These are phyloP conservation scores for Penicillium occitanis DNA, from an alignment of 2,329 filamentous ascomycete genomes.

Conservation along the genomic window DNA sequence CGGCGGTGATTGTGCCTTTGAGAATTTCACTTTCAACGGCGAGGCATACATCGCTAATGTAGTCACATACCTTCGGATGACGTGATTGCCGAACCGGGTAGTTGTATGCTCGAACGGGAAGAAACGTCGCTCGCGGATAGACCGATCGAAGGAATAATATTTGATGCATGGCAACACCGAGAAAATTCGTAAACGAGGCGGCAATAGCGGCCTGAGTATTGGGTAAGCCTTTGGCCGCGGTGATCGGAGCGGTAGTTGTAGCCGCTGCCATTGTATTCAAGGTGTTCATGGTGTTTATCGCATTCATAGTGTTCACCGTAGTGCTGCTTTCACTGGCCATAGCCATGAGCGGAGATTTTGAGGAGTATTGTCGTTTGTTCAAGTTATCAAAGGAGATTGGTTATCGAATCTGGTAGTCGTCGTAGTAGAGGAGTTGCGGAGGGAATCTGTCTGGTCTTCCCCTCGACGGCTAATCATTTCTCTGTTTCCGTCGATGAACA, in stretches of 20 bases:
- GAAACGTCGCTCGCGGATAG: slow-evolving; percentile 76
- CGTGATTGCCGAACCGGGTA: slow-evolving; percentile 80
- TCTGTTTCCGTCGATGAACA: slow-evolving; percentile 34
- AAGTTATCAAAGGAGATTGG: slow-evolving; percentile 7
- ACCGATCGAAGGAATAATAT: slow-evolving; percentile 79
- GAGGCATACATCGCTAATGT: slow-evolving; percentile 77
- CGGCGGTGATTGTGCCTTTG: slow-evolving; percentile 55
- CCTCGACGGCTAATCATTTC: slow-evolving; percentile 47
- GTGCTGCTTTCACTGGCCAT: slow-evolving; percentile 43
- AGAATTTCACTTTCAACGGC: slow-evolving; percentile 71
- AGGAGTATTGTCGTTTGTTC: slow-evolving; percentile 32
- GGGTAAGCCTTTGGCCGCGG: slow-evolving; percentile 41
- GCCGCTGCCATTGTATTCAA: slow-evolving; percentile 34
- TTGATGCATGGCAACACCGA: slow-evolving; percentile 79
- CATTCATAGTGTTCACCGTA: slow-evolving; percentile 26
- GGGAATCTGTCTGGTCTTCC: slow-evolving; percentile 43
- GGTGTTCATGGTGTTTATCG: slow-evolving; percentile 32
- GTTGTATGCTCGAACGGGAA: slow-evolving; percentile 77
- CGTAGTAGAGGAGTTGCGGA: slow-evolving; percentile 40
- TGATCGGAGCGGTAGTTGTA: slow-evolving; percentile 41
- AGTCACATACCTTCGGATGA: slow-evolving; percentile 80
- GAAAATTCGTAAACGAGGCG: slow-evolving; percentile 71
- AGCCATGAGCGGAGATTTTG: slow-evolving; percentile 34
- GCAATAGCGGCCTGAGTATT: slow-evolving; percentile 61
- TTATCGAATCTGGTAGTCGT: slow-evolving; percentile 9